These are phyloP conservation scores for Rostrohypoxylon terebratum DNA, from an alignment of 495 filamentous ascomycete species.

Conservation along the genomic window DNA sequence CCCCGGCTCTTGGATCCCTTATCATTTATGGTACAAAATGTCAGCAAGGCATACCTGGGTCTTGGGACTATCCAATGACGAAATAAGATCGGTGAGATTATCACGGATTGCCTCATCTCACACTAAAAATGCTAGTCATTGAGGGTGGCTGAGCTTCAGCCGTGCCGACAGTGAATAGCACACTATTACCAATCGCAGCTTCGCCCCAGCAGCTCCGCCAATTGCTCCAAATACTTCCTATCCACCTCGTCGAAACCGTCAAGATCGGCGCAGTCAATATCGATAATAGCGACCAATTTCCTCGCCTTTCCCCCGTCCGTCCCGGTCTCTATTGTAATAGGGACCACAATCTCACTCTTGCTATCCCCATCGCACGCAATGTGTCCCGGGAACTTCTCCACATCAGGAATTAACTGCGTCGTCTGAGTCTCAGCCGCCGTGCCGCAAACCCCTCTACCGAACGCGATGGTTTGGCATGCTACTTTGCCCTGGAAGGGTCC, in stretches of 20 bases:
- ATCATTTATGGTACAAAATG: neutral
- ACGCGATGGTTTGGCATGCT: constrained; percentile 85
- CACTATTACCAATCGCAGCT: constrained; percentile 79
- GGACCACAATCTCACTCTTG: constrained; percentile 91
- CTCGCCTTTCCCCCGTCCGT: constrained; percentile 53
- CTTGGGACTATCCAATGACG: neutral
- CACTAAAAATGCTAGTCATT: neutral
- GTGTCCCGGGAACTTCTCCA: constrained; percentile 83
- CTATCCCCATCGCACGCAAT: constrained; percentile 90
- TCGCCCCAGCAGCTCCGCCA: constrained; percentile 72
- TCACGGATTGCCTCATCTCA: neutral
- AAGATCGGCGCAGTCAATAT: constrained; percentile 80
- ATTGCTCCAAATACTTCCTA: constrained; percentile 71
- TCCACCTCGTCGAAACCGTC: constrained; percentile 84
- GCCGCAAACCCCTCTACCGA: constrained; percentile 87
- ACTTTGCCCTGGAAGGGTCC: constrained; percentile 91
- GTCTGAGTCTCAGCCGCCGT: constrained; percentile 71
- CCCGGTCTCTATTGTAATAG: constrained; percentile 66
- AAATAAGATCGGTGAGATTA: neutral
- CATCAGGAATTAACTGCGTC: constrained; percentile 81
- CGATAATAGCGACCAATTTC: constrained; percentile 84
- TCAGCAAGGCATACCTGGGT: constrained; percentile 3
- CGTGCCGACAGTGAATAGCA: neutral
- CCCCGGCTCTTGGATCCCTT: neutral
- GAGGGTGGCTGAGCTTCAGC: constrained; percentile 2